Base-by-base conservation (phyloP, 2,329 filamentous ascomycete species). In the Ilyonectria mors-panacis region DNA sequence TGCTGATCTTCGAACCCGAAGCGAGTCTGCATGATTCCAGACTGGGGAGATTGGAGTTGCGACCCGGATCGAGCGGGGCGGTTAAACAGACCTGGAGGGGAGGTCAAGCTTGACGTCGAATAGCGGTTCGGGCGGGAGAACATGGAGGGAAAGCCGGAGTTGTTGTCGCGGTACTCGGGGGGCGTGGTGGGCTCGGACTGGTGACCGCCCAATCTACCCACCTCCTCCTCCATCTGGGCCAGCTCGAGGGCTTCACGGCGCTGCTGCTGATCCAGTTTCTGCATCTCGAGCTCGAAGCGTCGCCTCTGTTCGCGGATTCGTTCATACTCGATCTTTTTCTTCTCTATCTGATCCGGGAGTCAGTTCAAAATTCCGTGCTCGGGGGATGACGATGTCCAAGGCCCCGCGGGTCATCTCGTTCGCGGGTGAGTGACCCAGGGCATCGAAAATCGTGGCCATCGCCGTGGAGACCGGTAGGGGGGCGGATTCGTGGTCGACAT, bases 141-240 rank as follows among this genome's bases (percentile, higher is more conserved):
- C 72, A 93, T 90, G 76, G 90, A 91, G 63, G 93, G 91, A 76
- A 97, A 95, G 48, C 91, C 92, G 68, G 89, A 85, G 65, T 83
- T 90, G 71, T 97, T 90, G 71, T 97, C 94, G 74, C 91, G 92
- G 80, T 96, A 95, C 80, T 98, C 96, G 35, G 96, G 96, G 23
- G 96, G 96, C 23, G 96, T 99, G 2, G 96, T 98, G 17, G 96
- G 96, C 82, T 98, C 95, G 74, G 94, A 97, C 78, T 97, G 93
- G 76, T 95, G 93, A 60, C 93, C 93, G 67, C 90, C 86, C 68
- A 86, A 82, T 75, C 86, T 79, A 65, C 86, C 86, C 64, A 97
- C 87, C 73, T 96, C 93, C 74, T 94, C 91, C 76, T 94, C 92
- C 84, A 98, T 93, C 79, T 93, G 91, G 65, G 92, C 90, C 75